A percentile compares a stretch with the other conserved stretches of the same genome.
These are phyloP conservation scores for Stachybotrys elegans DNA, from an alignment of 2,329 filamentous ascomycete genomes.

Conservation along the genomic window DNA sequence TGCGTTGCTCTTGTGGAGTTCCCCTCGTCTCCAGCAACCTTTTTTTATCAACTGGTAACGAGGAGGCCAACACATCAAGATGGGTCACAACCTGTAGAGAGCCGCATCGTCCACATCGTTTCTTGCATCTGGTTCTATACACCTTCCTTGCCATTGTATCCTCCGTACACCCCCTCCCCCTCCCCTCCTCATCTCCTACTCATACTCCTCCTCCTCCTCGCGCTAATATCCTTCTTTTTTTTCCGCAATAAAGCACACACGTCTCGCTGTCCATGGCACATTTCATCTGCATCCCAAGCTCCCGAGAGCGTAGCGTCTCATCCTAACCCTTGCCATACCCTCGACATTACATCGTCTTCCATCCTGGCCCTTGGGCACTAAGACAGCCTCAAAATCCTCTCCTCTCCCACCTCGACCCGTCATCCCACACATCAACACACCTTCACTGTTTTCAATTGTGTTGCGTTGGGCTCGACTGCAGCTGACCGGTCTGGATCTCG, in stretches of 20 bases:
- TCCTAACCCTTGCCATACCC: not conserved
- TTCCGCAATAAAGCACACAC: constrained; percentile 63
- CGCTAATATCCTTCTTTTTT: constrained; percentile 45
- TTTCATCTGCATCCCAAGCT: constrained; percentile 40
- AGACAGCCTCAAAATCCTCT: constrained; percentile 11
- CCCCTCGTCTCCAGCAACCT: constrained; percentile 51
- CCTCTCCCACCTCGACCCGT: constrained; percentile 7
- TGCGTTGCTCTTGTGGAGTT: constrained; percentile 57
- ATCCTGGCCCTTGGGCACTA: constrained; percentile 7
- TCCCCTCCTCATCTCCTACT: constrained; percentile 23
- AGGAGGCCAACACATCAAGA: constrained; percentile 89
- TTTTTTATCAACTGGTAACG: constrained; percentile 72
- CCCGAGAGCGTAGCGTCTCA: constrained; percentile 39
- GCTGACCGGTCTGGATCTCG: constrained; percentile 19
- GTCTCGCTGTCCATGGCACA: constrained; percentile 50
- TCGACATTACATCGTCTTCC: not conserved
- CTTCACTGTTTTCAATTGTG: constrained; percentile 24
- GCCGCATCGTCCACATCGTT: constrained; percentile 64
- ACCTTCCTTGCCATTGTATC: constrained; percentile 16
- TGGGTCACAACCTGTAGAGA: constrained; percentile 62
- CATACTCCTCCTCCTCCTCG: constrained; percentile 41
- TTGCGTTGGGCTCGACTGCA: constrained; percentile 52
- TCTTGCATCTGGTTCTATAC: constrained; percentile 49
- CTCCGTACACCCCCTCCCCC: constrained; percentile 26
- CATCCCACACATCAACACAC: constrained; percentile 10